phyloP scores from a whole-genome alignment of 1,284 basidiomycete species.

The Fomitiporia mediterranea region DNA sequence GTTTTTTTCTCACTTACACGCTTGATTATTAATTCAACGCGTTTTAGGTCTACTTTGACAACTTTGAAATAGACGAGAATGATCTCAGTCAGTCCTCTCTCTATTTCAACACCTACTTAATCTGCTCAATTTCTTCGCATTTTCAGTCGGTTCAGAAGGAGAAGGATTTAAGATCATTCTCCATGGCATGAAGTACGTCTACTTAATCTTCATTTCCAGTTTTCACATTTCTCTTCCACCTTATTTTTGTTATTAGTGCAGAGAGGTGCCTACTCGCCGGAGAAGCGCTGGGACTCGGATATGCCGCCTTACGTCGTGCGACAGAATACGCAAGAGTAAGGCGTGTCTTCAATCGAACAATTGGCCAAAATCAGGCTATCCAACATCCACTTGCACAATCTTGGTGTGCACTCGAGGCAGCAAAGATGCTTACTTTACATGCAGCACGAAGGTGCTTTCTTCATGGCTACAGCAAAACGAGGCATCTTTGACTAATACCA shows the following conservation, averaged over 20 bases:
- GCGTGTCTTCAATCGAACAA: conserved; percentile 29
- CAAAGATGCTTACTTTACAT: conserved; percentile 27
- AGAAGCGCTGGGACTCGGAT: conserved; percentile 33
- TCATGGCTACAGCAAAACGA: background rate
- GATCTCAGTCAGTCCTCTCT: conserved; percentile 21
- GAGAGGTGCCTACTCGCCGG: conserved; percentile 37
- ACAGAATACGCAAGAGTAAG: conserved; percentile 27
- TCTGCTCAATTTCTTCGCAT: background rate
- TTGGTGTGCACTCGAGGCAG: conserved; percentile 31
- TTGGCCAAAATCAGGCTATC: conserved; percentile 30
- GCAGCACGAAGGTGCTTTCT: conserved; percentile 27
- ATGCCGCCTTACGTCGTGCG: conserved; percentile 23
- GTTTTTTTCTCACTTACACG: background rate
- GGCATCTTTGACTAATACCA: too few species aligned
- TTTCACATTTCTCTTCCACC: conserved; percentile 7
- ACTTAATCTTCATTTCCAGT: background rate
- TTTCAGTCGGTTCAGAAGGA: conserved; percentile 31
- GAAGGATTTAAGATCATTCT: conserved; percentile 34
- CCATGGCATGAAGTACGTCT: conserved; percentile 25
- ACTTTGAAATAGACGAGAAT: conserved; percentile 28
- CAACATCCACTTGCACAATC: conserved; percentile 29
- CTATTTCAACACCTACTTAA: background rate
- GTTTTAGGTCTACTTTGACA: conserved; percentile 30
- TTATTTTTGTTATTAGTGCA: conserved; percentile 31
- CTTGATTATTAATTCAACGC: background rate